Conservation (phyloP, 495 filamentous ascomycete species). For the Xylaria grammica region DNA sequence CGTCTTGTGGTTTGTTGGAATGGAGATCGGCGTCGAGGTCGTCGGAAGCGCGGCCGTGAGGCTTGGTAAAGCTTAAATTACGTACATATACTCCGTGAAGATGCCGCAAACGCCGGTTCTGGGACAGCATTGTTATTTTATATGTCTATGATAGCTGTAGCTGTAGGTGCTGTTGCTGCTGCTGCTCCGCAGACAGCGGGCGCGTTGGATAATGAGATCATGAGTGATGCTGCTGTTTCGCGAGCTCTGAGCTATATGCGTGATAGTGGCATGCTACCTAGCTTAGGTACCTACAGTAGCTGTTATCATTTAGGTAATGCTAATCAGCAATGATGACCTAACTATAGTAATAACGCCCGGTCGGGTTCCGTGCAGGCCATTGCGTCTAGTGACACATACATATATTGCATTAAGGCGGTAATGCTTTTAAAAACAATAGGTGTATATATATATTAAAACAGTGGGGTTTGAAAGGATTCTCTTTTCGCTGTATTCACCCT, state of each 20-base stretch:
- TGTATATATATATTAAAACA: not conserved
- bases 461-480: too few relatives aligned
- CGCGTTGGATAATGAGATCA: slow-evolving; percentile 50
- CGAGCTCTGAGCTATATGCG: not conserved
- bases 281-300: not conserved
- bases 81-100: slow-evolving; percentile 85
- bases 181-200: slow-evolving; percentile 43
- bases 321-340: slow-evolving; percentile 10
- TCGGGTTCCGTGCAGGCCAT: too few relatives aligned
- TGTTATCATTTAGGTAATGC: too few relatives aligned
- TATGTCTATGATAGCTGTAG: not conserved
- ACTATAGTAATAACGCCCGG: too few relatives aligned
- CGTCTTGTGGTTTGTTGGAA: slow-evolving; percentile 68
- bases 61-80: slow-evolving; percentile 72
- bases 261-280: not conserved
- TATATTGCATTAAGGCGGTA: not conserved
- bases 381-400: not conserved
- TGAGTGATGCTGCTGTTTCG: slow-evolving; percentile 35
- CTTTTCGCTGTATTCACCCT: too few relatives aligned
- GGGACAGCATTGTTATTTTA: slow-evolving; percentile 48
- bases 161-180: slow-evolving; percentile 18
- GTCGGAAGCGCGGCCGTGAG: slow-evolving; percentile 77
- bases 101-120: slow-evolving; percentile 91
- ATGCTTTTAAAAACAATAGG: not conserved
- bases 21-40: slow-evolving; percentile 81